These are phyloP conservation scores for Arabidopsis arenosa DNA, from an alignment of 345 rosid genomes.

Conservation along the genomic window DNA sequence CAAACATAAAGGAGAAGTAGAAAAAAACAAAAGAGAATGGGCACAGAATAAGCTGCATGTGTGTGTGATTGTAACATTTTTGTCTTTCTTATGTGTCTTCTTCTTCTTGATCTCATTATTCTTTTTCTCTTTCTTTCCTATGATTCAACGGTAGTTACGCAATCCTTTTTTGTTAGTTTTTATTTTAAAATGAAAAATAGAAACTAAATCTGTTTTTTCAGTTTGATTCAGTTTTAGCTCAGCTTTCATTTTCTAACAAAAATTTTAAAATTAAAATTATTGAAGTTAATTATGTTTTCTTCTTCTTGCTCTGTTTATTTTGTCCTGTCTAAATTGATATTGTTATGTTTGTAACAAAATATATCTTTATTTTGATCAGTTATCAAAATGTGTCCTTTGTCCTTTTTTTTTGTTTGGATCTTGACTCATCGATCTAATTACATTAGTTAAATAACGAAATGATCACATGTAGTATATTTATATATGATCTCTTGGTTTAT, in stretches of 20 bases:
- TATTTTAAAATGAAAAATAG: background rate
- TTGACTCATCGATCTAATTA: background rate
- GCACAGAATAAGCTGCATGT: conserved; percentile 49
- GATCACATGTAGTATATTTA: background rate
- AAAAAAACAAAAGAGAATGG: conserved; percentile 44
- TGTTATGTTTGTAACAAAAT: background rate
- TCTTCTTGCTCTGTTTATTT: background rate
- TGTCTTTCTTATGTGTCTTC: conserved; percentile 84
- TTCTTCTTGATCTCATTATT: conserved; percentile 58
- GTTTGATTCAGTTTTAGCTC: conserved; percentile 33
- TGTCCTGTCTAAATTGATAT: background rate
- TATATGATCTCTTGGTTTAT: conserved; percentile 17
- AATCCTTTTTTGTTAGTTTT: conserved; percentile 20
- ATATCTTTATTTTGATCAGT: background rate
- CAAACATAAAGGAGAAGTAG: conserved; percentile 38
- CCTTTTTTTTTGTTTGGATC: background rate
- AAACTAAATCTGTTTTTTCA: conserved; percentile 21
- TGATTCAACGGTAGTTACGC: conserved; percentile 41
- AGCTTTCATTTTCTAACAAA: conserved; percentile 10
- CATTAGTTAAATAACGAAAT: background rate
- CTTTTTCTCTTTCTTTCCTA: conserved; percentile 47
- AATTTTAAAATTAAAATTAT: background rate
- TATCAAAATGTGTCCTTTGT: background rate
- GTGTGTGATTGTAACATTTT: conserved; percentile 44
- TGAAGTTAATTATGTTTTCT: background rate